Evolutionary conservation across 176 grass and related monocot genomes (phyloP).

Genomic region (Zizania latifolia): DNA sequence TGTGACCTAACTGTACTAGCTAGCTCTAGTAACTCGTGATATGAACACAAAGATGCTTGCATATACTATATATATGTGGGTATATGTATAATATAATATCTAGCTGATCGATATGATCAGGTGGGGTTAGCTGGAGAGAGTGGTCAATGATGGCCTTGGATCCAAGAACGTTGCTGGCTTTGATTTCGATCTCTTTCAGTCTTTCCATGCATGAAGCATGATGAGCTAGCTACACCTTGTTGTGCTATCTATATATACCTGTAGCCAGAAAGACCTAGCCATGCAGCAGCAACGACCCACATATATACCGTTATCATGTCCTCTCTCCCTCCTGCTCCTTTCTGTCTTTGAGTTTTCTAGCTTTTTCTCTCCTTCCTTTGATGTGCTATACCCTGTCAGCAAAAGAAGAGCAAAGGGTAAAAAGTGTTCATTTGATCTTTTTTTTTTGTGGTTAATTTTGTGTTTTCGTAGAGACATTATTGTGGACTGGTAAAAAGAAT

Average conservation of each 20-base stretch:
- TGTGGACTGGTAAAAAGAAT: conserved; percentile 42
- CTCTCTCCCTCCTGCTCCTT: conserved; percentile 19
- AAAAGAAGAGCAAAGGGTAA: conserved; percentile 1
- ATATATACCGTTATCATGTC: conserved; percentile 28
- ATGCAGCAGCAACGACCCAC: conserved; percentile 20
- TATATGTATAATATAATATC: not conserved
- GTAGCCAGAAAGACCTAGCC: conserved; percentile 21
- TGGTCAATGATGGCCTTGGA: conserved; percentile 15
- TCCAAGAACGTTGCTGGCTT: conserved; percentile 23
- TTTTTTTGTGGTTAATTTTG: not conserved
- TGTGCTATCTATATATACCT: not conserved
- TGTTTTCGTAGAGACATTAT: not conserved
- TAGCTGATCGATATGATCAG: not conserved
- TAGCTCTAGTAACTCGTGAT: not conserved
- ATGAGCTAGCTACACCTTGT: conserved; percentile 15
- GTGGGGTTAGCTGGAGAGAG: conserved; percentile 4
- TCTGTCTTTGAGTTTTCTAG: conserved; percentile 12
- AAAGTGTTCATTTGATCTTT: conserved; percentile 27
- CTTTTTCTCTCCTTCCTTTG: conserved; percentile 24
- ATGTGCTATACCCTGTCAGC: conserved; percentile 10
- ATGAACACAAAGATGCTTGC: not conserved
- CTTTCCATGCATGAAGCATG: conserved; percentile 20
- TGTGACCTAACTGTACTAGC: not conserved
- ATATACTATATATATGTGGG: not conserved
- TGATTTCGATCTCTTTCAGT: conserved; percentile 16